These are phyloP conservation scores for Xylaria cubensis DNA, from an alignment of 495 filamentous ascomycete species.

Conservation along the genomic window DNA sequence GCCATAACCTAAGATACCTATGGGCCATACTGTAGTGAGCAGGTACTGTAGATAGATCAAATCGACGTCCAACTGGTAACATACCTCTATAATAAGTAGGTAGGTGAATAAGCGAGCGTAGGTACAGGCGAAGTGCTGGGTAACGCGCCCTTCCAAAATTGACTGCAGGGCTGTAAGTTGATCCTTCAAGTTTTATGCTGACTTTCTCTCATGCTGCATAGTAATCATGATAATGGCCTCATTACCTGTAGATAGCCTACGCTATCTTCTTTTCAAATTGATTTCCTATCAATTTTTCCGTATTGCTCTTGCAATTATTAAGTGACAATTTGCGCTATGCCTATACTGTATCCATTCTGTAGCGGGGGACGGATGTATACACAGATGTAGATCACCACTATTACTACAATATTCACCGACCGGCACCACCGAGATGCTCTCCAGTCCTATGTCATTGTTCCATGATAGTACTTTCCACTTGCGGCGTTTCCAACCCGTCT, in stretches of 20 bases:
- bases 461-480: neutral
- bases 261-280: neutral
- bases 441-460: neutral
- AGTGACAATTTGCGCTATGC: neutral
- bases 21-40: neutral
- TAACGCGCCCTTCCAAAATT: neutral
- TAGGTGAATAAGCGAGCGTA: neutral
- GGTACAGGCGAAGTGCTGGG: neutral
- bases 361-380: neutral
- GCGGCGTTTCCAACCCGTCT: neutral
- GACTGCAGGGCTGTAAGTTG: conserved; percentile 8
- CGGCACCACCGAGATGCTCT: conserved; percentile 6
- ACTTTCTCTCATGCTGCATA: conserved; percentile 17
- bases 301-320: neutral
- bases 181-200: conserved; percentile 20
- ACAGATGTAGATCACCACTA: neutral
- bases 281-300: neutral
- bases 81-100: neutral
- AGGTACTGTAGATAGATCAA: neutral
- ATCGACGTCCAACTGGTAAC: neutral
- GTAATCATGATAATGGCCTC: conserved; percentile 22
- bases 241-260: conserved; percentile 2
- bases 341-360: conserved; percentile 12
- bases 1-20: conserved; percentile 2
- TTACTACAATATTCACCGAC: conserved; percentile 1